These are phyloP conservation scores for Larix kaempferi DNA, from an alignment of 75 land plant genomes.

Conservation along the genomic window DNA sequence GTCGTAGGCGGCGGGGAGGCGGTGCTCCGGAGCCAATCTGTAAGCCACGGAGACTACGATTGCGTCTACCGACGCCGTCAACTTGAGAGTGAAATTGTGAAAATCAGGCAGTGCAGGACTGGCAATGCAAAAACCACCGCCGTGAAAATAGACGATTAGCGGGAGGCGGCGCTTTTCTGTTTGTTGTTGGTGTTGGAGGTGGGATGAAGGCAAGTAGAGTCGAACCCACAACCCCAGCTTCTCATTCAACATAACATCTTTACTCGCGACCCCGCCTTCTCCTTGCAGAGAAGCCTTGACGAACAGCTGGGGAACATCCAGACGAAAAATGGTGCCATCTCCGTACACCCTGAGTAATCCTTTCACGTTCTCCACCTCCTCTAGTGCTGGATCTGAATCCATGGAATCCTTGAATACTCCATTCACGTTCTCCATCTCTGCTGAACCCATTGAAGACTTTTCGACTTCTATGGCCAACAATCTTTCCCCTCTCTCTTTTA, in stretches of 20 bases:
- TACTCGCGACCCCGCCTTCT: conserved; percentile 11
- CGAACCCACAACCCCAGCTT: conserved; percentile 32
- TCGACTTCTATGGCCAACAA: too few species aligned
- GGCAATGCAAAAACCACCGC: conserved; percentile 32
- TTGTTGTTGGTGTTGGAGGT: not conserved
- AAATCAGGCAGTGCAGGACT: conserved; percentile 7
- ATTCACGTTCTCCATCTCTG: not conserved
- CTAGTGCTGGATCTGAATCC: not conserved
- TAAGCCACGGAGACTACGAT: conserved; percentile 39
- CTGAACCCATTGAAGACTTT: too few species aligned
- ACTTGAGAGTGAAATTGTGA: conserved; percentile 14
- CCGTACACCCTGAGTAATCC: not conserved
- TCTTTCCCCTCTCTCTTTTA: too few species aligned
- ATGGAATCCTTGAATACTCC: not conserved
- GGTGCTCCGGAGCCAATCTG: conserved; percentile 39
- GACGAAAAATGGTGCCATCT: not conserved
- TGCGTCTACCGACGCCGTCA: conserved; percentile 17
- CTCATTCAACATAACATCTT: conserved; percentile 20
- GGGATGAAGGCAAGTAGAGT: conserved; percentile 20
- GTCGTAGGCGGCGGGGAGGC: conserved; percentile 40
- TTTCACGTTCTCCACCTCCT: not conserved
- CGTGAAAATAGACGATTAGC: conserved; percentile 41
- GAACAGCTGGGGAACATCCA: not conserved
- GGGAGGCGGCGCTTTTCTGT: conserved; percentile 16
- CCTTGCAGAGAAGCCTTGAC: not conserved